Base-by-base conservation (phyloP, 2,329 filamentous ascomycete genomes). In the Alternaria sp. region DNA sequence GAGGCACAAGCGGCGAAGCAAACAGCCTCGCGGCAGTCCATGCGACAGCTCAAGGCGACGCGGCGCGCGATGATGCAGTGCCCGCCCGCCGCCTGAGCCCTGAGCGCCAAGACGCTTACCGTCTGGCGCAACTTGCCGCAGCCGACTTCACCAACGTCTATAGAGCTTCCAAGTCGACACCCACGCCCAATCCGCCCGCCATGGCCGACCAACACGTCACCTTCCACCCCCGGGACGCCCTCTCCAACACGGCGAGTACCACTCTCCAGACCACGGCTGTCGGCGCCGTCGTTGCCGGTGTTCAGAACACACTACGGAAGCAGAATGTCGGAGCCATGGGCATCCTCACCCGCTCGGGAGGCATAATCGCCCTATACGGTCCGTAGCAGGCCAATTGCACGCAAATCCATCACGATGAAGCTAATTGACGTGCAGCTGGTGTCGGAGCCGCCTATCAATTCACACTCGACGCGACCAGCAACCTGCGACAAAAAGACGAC, bases 261-360 rank as follows among this genome's bases (percentile, higher is more conserved):
- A 87, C 86, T 41, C 73, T 89, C 65, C 80, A 92, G 71, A 89
- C 89, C 62, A 88, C 88, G 73, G 82, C 83, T 61, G 86, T 86
- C 61, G 93, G 93, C 71, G 81, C 91, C 75, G 85, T 93, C 79
- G 78, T 91, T 62, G 90, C 92, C 51, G 89, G 91, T 56, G 85
- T 96, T 67, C 91, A 94, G 83, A 98, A 96, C 83, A 92, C 93
- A 60, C 86, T 97, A 70, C 86, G 89, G 56, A 93, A 89, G 83
- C 86, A 88, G 77, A 97, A 97, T 79, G 84, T 95, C 67, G 92
- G 93, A 71, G 86, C 89, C 63, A 87, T 90, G 83, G 91, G 91
- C 68, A 86, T 97, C 73, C 89, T 98, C 77, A 91, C 91, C 47
- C 88, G 88, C 73, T 90, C 89, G 58, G 94, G 93, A 67, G 84